phyloP scores from a whole-genome alignment of 2,329 filamentous ascomycete genomes.

The Trichoderma simmonsii region DNA sequence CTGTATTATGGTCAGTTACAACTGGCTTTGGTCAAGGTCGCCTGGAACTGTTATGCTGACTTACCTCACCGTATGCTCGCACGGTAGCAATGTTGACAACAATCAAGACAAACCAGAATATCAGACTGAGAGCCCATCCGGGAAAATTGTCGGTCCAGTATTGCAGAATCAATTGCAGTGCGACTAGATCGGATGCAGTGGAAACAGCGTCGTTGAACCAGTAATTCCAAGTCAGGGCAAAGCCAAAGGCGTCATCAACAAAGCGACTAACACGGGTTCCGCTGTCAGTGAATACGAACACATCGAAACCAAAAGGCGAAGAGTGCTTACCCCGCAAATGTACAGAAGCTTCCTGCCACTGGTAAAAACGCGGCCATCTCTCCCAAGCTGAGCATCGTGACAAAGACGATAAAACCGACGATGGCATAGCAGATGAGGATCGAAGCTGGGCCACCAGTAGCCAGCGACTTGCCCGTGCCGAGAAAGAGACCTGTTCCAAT shows the following conservation, averaged over 20 bases:
- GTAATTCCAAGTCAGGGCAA: slow-evolving; percentile 57
- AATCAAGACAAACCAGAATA: slow-evolving; percentile 57
- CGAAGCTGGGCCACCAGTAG: slow-evolving; percentile 58
- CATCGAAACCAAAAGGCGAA: slow-evolving; percentile 21
- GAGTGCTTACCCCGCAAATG: slow-evolving; percentile 38
- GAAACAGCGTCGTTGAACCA: slow-evolving; percentile 63
- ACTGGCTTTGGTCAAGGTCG: not conserved
- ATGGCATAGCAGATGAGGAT: slow-evolving; percentile 57
- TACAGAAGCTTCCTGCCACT: slow-evolving; percentile 55
- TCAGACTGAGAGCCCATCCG: slow-evolving; percentile 60
- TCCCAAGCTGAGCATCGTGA: slow-evolving; percentile 57
- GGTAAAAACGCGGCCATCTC: slow-evolving; percentile 57
- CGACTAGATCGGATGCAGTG: slow-evolving; percentile 56
- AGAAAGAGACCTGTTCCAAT: slow-evolving; percentile 62
- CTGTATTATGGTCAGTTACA: slow-evolving; percentile 31
- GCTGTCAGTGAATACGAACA: slow-evolving; percentile 1
- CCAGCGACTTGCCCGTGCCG: slow-evolving; percentile 58
- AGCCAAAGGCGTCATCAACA: slow-evolving; percentile 53
- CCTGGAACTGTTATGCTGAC: not conserved
- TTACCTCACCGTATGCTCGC: slow-evolving; percentile 35
- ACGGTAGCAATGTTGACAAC: slow-evolving; percentile 36
- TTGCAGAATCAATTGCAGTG: slow-evolving; percentile 50
- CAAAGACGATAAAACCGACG: slow-evolving; percentile 55
- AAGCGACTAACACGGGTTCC: slow-evolving; percentile 36
- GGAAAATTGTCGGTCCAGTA: slow-evolving; percentile 64